Percentiles rank a stretch among this genome's conserved stretches.
Conservation (phyloP, 148 eudicot species). For the Amaranthus cruentus region DNA sequence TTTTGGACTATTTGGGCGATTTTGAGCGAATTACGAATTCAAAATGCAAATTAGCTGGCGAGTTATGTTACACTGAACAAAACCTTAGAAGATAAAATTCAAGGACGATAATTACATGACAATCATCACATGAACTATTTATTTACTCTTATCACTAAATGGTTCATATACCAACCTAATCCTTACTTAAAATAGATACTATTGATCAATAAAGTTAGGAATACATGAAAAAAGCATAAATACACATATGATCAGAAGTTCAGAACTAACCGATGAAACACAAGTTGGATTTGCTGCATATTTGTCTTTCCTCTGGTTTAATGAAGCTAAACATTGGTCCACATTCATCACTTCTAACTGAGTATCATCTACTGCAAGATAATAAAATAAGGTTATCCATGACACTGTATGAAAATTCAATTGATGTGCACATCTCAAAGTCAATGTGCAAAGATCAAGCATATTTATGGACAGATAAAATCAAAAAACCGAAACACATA, state of each 20-base stretch:
- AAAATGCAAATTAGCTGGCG: too few species aligned
- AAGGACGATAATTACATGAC: background rate
- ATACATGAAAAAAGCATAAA: background rate
- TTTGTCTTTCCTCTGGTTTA: constrained; percentile 44
- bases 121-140: too few species aligned
- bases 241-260: constrained; percentile 4
- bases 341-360: constrained; percentile 48
- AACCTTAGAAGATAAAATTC: background rate
- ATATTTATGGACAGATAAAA: background rate
- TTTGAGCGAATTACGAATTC: too few species aligned
- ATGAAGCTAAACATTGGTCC: constrained; percentile 41
- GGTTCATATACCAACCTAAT: too few species aligned
- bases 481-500: background rate
- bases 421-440: background rate
- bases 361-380: constrained; percentile 34
- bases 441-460: background rate
- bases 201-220: too few species aligned
- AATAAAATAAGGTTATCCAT: constrained; percentile 13
- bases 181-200: too few species aligned
- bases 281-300: constrained; percentile 39
- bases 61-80: too few species aligned
- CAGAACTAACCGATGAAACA: constrained; percentile 55
- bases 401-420: constrained; percentile 6
- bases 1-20: too few species aligned
- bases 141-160: too few species aligned